Conservation (phyloP, 805 yeast species). For the Tetrapisispora namnaoensis region DNA sequence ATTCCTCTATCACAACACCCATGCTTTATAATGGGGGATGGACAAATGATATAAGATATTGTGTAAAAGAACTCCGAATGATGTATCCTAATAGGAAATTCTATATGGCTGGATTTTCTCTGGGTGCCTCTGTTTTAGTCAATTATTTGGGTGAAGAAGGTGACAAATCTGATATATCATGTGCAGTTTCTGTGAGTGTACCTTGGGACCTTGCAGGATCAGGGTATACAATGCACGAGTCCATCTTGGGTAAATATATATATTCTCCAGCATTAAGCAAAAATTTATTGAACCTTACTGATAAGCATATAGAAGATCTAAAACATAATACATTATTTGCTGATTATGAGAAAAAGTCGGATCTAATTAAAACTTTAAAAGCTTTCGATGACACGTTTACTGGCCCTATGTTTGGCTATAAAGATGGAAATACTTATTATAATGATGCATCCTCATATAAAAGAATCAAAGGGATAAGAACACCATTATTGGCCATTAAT, state of each 20-base stretch:
- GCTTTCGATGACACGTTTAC: conserved; percentile 63
- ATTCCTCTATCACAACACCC: conserved; percentile 59
- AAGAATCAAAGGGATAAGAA: conserved; percentile 41
- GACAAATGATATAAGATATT: conserved; percentile 56
- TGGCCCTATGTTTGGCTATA: conserved; percentile 55
- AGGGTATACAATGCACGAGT: conserved; percentile 33
- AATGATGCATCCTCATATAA: conserved; percentile 48
- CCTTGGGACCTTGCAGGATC: conserved; percentile 68
- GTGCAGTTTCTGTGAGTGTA: conserved; percentile 51
- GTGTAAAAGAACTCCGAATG: conserved; percentile 40
- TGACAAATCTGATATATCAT: conserved; percentile 34
- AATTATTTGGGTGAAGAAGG: conserved; percentile 66
- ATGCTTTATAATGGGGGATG: conserved; percentile 60
- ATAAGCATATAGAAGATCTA: conserved; percentile 34
- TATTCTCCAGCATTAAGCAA: conserved; percentile 45
- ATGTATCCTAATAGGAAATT: conserved; percentile 55
- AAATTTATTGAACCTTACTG: conserved; percentile 36
- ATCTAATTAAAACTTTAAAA: conserved; percentile 27
- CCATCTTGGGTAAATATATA: conserved; percentile 35
- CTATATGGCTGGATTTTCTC: conserved; percentile 67
- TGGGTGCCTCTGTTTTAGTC: conserved; percentile 64
- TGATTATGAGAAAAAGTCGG: conserved; percentile 18
- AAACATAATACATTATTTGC: conserved; percentile 20
- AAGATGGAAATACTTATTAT: conserved; percentile 56
- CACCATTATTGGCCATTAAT: conserved; percentile 56